These are phyloP conservation scores for Termitomyces sp. DNA, from an alignment of 768 basidiomycete species.

Conservation along the genomic window DNA sequence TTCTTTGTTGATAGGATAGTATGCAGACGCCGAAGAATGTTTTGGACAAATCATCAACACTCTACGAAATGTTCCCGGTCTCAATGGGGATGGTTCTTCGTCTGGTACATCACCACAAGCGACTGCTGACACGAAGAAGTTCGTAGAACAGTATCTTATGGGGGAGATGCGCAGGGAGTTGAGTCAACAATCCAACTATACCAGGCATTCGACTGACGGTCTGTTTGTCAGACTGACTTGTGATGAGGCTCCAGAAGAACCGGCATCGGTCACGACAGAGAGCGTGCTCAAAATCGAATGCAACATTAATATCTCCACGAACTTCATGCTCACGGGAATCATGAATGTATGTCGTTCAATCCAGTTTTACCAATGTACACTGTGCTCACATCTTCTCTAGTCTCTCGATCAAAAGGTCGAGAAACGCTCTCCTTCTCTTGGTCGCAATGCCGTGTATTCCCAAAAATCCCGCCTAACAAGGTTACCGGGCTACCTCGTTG, in stretches of 20 bases:
- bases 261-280: slow-evolving; percentile 55
- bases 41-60: slow-evolving; percentile 71
- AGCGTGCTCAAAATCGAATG: slow-evolving; percentile 86
- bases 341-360: slow-evolving; percentile 46
- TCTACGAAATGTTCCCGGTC: slow-evolving; percentile 63
- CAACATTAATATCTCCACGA: slow-evolving; percentile 82
- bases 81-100: slow-evolving; percentile 16
- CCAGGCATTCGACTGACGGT: not conserved
- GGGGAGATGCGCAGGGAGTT: slow-evolving; percentile 73
- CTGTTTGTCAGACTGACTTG: slow-evolving; percentile 57
- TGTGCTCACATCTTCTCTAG: slow-evolving; percentile 31
- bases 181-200: slow-evolving; percentile 10
- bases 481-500: slow-evolving; percentile 77
- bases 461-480: slow-evolving; percentile 78
- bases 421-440: slow-evolving; percentile 76
- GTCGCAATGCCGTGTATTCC: slow-evolving; percentile 75
- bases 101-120: slow-evolving; percentile 16
- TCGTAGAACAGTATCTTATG: slow-evolving; percentile 77
- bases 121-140: slow-evolving; percentile 39
- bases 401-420: slow-evolving; percentile 82
- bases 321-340: slow-evolving; percentile 85
- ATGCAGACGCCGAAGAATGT: slow-evolving; percentile 86
- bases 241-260: slow-evolving; percentile 79
- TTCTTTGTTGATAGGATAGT: not conserved
- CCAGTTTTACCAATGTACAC: not conserved